Conservation (phyloP, 169 alveolate species). For the Plasmodium inui region DNA sequence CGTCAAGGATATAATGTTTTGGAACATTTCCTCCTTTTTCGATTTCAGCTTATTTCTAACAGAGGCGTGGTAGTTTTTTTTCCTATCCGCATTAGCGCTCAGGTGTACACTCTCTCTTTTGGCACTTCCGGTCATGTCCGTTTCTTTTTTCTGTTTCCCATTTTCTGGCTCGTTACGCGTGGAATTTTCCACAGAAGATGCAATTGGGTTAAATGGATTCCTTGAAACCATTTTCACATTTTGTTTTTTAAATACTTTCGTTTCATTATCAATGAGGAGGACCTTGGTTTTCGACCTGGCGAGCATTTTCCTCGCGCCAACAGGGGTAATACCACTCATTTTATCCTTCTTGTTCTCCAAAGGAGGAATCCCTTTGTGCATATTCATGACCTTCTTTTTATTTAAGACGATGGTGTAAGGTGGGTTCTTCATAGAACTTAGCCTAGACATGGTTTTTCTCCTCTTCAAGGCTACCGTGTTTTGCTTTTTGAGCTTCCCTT, state of each 20-base stretch:
- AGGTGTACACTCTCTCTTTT: neutral
- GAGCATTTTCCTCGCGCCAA: neutral
- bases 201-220: slow-evolving; percentile 24
- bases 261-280: slow-evolving; percentile 35
- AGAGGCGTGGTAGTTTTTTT: neutral
- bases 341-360: slow-evolving; percentile 37
- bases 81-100: neutral
- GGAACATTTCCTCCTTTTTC: slow-evolving; percentile 49
- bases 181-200: slow-evolving; percentile 19
- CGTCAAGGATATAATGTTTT: slow-evolving; percentile 61
- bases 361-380: slow-evolving; percentile 8
- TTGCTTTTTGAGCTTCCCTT: slow-evolving; percentile 53
- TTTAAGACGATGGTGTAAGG: slow-evolving; percentile 19
- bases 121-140: neutral
- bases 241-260: slow-evolving; percentile 53
- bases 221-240: slow-evolving; percentile 62
- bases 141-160: neutral
- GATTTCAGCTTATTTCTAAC: slow-evolving; percentile 48
- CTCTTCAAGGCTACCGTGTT: slow-evolving; percentile 27
- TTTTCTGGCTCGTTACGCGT: neutral
- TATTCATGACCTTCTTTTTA: slow-evolving; percentile 39
- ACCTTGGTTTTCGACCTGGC: slow-evolving; percentile 68
- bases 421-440: slow-evolving; percentile 38
- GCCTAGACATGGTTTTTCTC: slow-evolving; percentile 41
- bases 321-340: neutral